Conservation (phyloP, 257 asterid genomes). For the Nicotiana tabacum region DNA sequence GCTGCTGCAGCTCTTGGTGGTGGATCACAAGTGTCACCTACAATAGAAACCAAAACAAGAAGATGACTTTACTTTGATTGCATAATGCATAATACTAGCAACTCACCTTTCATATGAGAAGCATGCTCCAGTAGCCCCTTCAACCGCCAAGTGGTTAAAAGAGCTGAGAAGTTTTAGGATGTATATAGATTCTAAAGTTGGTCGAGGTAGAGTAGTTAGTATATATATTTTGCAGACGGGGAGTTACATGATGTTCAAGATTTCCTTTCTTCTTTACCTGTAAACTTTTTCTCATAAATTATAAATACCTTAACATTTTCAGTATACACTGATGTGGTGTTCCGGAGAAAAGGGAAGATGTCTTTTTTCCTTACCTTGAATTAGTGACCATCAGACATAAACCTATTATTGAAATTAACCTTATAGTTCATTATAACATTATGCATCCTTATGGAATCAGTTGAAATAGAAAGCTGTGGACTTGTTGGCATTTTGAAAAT, state of each 20-base stretch:
- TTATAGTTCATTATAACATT: background rate
- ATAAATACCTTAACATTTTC: background rate
- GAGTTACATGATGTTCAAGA: constrained; percentile 6
- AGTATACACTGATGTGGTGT: constrained; percentile 1
- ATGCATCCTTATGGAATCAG: background rate
- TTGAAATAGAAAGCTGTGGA: background rate
- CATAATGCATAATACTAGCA: background rate
- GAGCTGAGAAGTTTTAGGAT: constrained; percentile 10
- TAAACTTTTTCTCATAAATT: background rate
- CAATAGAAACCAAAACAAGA: constrained; percentile 43
- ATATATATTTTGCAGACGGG: constrained; percentile 9
- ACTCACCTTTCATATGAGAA: constrained; percentile 4
- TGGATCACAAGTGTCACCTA: constrained; percentile 42
- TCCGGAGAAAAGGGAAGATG: constrained; percentile 3
- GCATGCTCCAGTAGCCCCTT: constrained; percentile 7
- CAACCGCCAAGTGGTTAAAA: constrained; percentile 23
- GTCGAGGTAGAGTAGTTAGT: constrained; percentile 10
- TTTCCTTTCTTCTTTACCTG: background rate
- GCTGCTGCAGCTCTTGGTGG: constrained; percentile 96
- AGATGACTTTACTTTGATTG: constrained; percentile 28
- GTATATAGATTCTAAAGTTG: constrained; percentile 24
- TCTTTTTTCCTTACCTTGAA: background rate
- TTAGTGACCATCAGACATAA: background rate
- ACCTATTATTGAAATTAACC: background rate
- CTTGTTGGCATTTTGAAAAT: background rate